These are phyloP conservation scores for Ramichloridium luteum DNA, from an alignment of 2,329 filamentous ascomycete species.

Conservation along the genomic window DNA sequence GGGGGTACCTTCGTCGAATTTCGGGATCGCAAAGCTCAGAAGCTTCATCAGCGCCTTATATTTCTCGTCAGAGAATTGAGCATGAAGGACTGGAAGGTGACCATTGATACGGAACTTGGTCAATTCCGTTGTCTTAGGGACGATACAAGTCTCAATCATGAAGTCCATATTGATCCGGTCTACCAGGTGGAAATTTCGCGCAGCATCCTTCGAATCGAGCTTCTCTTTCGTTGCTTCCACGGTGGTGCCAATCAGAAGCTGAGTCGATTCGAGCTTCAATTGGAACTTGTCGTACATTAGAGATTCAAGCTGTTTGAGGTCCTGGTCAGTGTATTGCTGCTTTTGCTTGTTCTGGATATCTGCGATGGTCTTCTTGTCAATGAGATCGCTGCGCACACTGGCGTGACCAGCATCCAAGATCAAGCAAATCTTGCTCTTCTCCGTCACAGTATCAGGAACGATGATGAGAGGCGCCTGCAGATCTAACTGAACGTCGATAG, in stretches of 20 bases:
- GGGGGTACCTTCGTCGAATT: constrained; percentile 42
- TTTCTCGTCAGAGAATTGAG: constrained; percentile 82
- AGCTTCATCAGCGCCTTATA: constrained; percentile 96
- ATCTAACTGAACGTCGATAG: constrained; percentile 89
- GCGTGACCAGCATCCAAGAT: constrained; percentile 95
- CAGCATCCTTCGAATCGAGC: constrained; percentile 50
- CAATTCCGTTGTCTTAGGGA: constrained; percentile 89
- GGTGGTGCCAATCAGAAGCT: constrained; percentile 87
- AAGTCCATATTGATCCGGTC: constrained; percentile 98
- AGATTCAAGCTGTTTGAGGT: constrained; percentile 75
- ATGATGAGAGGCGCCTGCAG: constrained; percentile 94
- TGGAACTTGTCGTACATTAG: constrained; percentile 97
- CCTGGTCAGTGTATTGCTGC: constrained; percentile 74
- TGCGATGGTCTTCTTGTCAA: constrained; percentile 78
- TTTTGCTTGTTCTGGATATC: constrained; percentile 86
- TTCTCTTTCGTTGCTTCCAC: constrained; percentile 82
- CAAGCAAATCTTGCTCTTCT: constrained; percentile 68
- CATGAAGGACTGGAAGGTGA: constrained; percentile 82
- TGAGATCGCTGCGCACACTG: constrained; percentile 83
- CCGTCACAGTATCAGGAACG: constrained; percentile 81
- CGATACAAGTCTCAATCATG: constrained; percentile 85
- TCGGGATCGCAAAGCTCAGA: constrained; percentile 88
- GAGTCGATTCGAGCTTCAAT: constrained; percentile 84
- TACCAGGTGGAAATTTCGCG: constrained; percentile 74
- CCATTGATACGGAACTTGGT: constrained; percentile 87